Evolutionary conservation across 371 early-diverging fungal species (phyloP).

Genomic region (Lichtheimia ornata): DNA sequence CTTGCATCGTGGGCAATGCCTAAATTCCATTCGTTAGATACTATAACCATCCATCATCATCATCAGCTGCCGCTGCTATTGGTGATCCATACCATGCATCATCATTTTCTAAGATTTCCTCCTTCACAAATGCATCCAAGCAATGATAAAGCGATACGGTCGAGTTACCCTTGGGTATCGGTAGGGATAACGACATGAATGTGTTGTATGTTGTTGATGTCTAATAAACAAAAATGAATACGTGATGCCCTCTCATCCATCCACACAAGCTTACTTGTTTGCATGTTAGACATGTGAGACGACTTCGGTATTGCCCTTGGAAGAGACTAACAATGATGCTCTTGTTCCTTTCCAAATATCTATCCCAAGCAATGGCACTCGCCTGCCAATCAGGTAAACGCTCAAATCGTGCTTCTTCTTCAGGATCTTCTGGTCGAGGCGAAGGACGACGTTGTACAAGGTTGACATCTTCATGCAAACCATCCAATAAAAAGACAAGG

Average conservation of each 20-base stretch:
- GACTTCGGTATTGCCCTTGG: constrained; percentile 85
- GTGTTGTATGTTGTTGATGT: constrained; percentile 90
- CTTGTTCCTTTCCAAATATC: constrained; percentile 74
- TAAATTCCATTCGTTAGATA: constrained; percentile 1
- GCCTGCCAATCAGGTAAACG: constrained; percentile 53
- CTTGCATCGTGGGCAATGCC: constrained; percentile 87
- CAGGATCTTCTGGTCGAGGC: constrained; percentile 30
- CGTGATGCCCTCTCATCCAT: neutral
- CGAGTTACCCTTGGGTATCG: constrained; percentile 69
- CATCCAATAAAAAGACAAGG: constrained; percentile 70
- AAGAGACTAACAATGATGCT: constrained; percentile 92
- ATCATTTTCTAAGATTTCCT: constrained; percentile 85
- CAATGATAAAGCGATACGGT: constrained; percentile 75
- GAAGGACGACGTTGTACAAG: constrained; percentile 24
- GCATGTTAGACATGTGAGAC: constrained; percentile 84
- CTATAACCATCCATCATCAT: constrained; percentile 62
- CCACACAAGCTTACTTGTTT: constrained; percentile 41
- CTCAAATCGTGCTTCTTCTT: constrained; percentile 46
- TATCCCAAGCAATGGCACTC: constrained; percentile 76
- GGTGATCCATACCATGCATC: constrained; percentile 69
- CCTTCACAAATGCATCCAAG: constrained; percentile 80
- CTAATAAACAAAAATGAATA: constrained; percentile 25
- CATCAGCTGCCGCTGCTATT: too few species aligned
- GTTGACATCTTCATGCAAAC: constrained; percentile 79
- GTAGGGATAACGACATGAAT: constrained; percentile 91